Evolutionary conservation across 1,284 basidiomycete genomes (phyloP).

Genomic region (Flammula alnicola): DNA sequence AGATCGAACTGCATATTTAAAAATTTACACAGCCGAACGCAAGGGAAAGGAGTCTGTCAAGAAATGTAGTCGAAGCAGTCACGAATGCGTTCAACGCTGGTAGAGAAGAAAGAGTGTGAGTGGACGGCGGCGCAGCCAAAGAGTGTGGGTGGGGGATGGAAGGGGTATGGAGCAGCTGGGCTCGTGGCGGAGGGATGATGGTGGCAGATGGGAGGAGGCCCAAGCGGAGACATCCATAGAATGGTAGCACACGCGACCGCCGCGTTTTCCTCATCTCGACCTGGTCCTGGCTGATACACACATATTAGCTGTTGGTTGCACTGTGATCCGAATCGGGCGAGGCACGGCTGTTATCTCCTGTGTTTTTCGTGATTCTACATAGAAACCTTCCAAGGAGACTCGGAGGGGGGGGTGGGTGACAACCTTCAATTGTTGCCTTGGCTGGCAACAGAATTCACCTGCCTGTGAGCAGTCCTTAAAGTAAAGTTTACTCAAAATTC

Average conservation of each 20-base stretch:
- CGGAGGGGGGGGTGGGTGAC: no score
- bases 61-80: no score
- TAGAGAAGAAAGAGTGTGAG: not conserved
- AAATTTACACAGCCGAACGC: no score
- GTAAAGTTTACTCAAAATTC: no score
- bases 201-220: not conserved
- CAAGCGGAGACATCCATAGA: not conserved
- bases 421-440: not conserved
- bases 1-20: constrained; percentile 15
- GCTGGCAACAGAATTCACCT: no score
- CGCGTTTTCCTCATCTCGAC: not conserved
- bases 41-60: no score
- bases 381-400: not conserved
- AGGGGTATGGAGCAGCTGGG: not conserved
- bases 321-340: constrained; percentile 1
- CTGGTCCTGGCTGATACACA: no score
- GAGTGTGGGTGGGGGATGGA: constrained; percentile 1
- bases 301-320: constrained; percentile 2
- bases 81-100: no score
- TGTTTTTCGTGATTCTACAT: not conserved
- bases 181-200: not conserved
- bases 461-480: no score
- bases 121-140: constrained; percentile 1
- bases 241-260: constrained; percentile 5
- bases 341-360: not conserved